Percentiles rank a stretch among this genome's conserved stretches.
Conservation (phyloP, 352 stramenopile genomes). For the Phytopythium montanum region DNA sequence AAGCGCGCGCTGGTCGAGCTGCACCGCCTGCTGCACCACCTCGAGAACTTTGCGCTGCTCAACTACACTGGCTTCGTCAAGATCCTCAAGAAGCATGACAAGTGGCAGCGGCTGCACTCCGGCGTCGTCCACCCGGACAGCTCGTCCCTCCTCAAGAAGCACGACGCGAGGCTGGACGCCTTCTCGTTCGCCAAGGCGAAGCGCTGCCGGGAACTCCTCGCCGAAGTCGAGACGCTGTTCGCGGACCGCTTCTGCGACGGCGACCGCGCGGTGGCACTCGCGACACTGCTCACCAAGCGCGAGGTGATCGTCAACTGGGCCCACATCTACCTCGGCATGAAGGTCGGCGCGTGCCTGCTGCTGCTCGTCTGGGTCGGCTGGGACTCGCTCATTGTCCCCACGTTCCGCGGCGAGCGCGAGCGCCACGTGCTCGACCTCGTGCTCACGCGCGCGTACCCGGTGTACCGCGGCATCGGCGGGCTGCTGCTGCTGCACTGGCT, state of each 20-base stretch:
- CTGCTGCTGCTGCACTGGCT: conserved; percentile 96
- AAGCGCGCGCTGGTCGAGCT: conserved; percentile 93
- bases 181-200: conserved; percentile 60
- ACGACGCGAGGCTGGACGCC: conserved; percentile 45
- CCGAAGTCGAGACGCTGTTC: conserved; percentile 62
- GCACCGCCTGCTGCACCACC: conserved; percentile 90
- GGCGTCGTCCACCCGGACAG: conserved; percentile 30
- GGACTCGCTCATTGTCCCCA: conserved; percentile 90
- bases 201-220: conserved; percentile 44
- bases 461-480: conserved; percentile 94
- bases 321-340: conserved; percentile 85
- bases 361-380: conserved; percentile 93
- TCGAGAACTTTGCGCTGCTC: conserved; percentile 96
- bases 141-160: conserved; percentile 27
- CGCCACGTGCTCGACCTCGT: conserved; percentile 75
- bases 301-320: conserved; percentile 74
- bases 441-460: conserved; percentile 85
- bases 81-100: conserved; percentile 97
- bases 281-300: conserved; percentile 78
- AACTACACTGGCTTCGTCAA: conserved; percentile 99
- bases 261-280: conserved; percentile 62
- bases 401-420: conserved; percentile 59
- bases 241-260: conserved; percentile 74
- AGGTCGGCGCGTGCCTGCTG: conserved; percentile 74
- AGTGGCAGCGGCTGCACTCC: conserved; percentile 20